Evolutionary conservation across 257 asterid species (phyloP), one percentile per base, ranked within the genome.

Genomic region (Przewalskia tangutica): DNA sequence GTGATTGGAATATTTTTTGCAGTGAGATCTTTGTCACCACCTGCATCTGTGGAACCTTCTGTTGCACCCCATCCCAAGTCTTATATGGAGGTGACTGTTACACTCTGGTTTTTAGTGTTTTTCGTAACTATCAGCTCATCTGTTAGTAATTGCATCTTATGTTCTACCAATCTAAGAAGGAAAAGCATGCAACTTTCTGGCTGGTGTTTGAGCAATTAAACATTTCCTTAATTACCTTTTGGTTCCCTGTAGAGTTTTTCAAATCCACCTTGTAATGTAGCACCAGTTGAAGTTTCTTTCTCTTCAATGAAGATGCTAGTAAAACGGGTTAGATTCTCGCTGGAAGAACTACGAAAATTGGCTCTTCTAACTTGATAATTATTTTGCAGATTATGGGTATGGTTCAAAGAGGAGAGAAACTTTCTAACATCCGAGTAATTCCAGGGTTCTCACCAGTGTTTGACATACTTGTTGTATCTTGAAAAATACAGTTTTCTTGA

Each of bases 401-500:
- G 98, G 89, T 96, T 87, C 92, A 91, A 84, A 89, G 97, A 89
- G 99, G 99, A 85, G 99, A 96, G 88, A 94, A 82, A 70, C 99
- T 98, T 46, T 78, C 97, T 80, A 94, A 94, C 84, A 90, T 96
- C 82, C 90, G 97, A 88, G 99, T 95, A 83, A 77, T 90, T 89
- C 81, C 84, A 73, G 81, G 40, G 34, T 23, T 23, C 70, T 16
- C 44, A 18, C 80, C 71, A 78, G 62, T 36, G 58, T 70, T 77
- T 85, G 68, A 83, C 77, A 6, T 51, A 36, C 64, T 59, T 46
- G 56, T 75, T n/a, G n/a, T n/a, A 23, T 67, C 73, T 36, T 82
- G 59, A 38, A 71, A 18, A 1, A 75, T 59, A 20, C 36, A 77
- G 14, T 23, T 80, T 51, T n/a, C 59, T 70, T 81, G 20, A 17